Percentiles rank a stretch among this genome's conserved stretches.
Evolutionary conservation across 2,329 filamentous ascomycete species (phyloP).

Genomic region (Trichoderma polysporum): DNA sequence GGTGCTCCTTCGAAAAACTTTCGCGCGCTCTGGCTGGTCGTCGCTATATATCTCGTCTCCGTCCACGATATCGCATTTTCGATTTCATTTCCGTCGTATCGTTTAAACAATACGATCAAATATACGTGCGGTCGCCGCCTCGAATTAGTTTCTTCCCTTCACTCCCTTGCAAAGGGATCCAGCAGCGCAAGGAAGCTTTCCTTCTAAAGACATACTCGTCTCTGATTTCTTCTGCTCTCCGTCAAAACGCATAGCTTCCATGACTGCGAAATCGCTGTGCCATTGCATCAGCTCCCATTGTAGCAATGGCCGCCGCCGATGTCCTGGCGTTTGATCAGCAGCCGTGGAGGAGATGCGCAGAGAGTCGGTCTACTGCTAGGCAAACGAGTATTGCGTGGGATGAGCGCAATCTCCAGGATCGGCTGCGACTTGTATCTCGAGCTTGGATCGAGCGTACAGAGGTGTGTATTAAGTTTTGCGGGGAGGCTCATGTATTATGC

Average conservation of each 20-base stretch:
- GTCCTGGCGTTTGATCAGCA: not conserved
- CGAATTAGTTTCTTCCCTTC: not conserved
- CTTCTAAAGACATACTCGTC: not conserved
- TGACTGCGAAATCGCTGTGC: constrained; percentile 11
- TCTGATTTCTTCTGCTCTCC: not conserved
- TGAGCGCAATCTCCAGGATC: constrained; percentile 30
- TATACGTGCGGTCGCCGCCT: not conserved
- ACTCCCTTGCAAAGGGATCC: not conserved
- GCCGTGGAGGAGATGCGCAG: constrained; percentile 6
- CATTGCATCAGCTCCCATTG: constrained; percentile 13
- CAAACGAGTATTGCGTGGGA: constrained; percentile 28
- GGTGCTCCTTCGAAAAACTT: not conserved
- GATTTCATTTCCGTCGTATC: not conserved
- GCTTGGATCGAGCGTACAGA: constrained; percentile 33
- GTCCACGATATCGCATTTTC: not conserved
- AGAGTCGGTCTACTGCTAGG: not conserved
- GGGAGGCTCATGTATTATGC: not conserved
- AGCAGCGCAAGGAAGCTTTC: not conserved
- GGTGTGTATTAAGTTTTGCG: constrained; percentile 22
- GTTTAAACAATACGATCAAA: not conserved
- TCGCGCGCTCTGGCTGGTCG: not conserved
- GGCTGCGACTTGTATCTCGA: constrained; percentile 35
- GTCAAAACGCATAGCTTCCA: constrained; percentile 11
- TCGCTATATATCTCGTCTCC: not conserved
- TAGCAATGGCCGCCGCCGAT: constrained; percentile 20